A percentile compares a stretch with the other conserved stretches of the same genome.
Evolutionary conservation across 495 filamentous ascomycete species (phyloP).

Genomic region (Alectoria sarmentosa): DNA sequence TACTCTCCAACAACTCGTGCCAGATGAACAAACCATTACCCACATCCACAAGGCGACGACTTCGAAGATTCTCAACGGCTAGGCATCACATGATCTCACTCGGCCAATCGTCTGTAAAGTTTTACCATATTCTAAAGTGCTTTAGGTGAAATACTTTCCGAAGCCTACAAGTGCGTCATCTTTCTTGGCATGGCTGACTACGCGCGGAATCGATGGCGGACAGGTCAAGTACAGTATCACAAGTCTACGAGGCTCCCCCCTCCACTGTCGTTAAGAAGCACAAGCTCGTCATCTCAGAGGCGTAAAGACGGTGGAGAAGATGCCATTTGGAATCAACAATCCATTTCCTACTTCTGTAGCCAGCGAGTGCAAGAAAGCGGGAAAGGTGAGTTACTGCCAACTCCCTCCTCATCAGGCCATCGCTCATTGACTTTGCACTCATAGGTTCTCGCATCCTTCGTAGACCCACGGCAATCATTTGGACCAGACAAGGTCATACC

Average conservation of each 20-base stretch:
- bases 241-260: neutral
- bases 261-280: neutral
- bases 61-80: too few species aligned
- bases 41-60: too few species aligned
- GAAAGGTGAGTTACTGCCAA: conserved; percentile 43
- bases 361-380: conserved; percentile 85
- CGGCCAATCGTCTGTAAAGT: too few species aligned
- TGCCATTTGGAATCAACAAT: conserved; percentile 61
- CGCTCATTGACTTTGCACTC: conserved; percentile 1
- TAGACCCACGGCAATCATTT: conserved; percentile 90
- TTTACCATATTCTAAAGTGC: too few species aligned
- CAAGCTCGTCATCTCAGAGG: neutral
- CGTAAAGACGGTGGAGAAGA: conserved; percentile 25
- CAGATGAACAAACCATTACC: too few species aligned
- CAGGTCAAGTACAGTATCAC: neutral
- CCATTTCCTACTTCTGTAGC: conserved; percentile 58
- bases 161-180: conserved; percentile 13
- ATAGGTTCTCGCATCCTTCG: conserved; percentile 79
- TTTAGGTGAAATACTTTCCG: too few species aligned
- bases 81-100: too few species aligned
- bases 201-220: conserved; percentile 12
- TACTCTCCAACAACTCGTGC: too few species aligned
- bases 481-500: conserved; percentile 97
- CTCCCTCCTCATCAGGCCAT: neutral
- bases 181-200: conserved; percentile 10